These are phyloP conservation scores for Coniella lustricola DNA, from an alignment of 2,329 filamentous ascomycete genomes.

Conservation along the genomic window DNA sequence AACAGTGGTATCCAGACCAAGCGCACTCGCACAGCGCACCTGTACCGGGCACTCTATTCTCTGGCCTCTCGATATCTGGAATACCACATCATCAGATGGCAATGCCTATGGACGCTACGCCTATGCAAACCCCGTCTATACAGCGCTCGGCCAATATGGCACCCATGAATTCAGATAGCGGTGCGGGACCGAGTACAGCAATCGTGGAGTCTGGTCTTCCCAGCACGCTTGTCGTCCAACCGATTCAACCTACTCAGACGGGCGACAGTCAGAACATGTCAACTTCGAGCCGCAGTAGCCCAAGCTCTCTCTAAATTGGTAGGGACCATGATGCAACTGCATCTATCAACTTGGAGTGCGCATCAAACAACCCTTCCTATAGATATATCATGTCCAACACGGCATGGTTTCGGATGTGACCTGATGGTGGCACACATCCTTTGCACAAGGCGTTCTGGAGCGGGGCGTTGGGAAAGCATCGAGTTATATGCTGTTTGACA, in stretches of 20 bases:
- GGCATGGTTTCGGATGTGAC: no score
- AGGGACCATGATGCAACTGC: background rate
- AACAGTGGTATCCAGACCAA: constrained; percentile 6
- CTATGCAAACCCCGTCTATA: constrained; percentile 1
- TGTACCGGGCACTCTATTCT: background rate
- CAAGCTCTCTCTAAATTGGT: background rate
- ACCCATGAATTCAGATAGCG: constrained; percentile 1
- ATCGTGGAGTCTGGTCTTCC: background rate
- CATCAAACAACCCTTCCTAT: no score
- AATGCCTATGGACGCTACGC: constrained; percentile 12
- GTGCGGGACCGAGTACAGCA: constrained; percentile 2
- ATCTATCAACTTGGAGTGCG: no score
- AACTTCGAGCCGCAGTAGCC: constrained; percentile 13
- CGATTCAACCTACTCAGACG: background rate
- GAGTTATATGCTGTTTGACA: no score
- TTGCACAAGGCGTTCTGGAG: no score
- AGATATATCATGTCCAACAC: no score
- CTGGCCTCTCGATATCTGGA: background rate
- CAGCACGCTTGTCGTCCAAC: background rate
- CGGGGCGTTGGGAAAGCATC: no score
- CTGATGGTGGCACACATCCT: no score
- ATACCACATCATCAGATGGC: background rate
- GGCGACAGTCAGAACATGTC: constrained; percentile 5
- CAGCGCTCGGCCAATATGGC: constrained; percentile 10
- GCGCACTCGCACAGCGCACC: constrained; percentile 4